Conservation (phyloP, 2,329 filamentous ascomycete genomes). For the Fonsecaea pugnacius region DNA sequence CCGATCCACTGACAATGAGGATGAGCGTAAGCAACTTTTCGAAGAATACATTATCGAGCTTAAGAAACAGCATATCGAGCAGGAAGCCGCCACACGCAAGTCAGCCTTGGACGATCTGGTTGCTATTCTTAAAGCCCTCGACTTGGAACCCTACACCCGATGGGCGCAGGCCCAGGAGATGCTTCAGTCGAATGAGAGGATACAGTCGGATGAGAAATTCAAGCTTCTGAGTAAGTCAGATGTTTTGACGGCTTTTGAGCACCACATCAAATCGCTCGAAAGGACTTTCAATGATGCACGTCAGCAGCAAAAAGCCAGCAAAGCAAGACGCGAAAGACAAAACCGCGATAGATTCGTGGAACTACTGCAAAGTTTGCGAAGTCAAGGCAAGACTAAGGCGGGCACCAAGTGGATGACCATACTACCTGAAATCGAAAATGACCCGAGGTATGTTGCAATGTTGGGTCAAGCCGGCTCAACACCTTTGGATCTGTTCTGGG, state of each 20-base stretch:
- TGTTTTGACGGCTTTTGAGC: slow-evolving; percentile 89
- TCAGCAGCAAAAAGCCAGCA: slow-evolving; percentile 82
- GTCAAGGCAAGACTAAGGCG: slow-evolving; percentile 80
- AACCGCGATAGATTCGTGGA: slow-evolving; percentile 79
- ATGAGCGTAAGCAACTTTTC: slow-evolving; percentile 85
- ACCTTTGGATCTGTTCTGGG: slow-evolving; percentile 93
- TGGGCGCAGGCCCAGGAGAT: slow-evolving; percentile 89
- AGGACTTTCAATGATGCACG: slow-evolving; percentile 87
- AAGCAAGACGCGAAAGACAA: slow-evolving; percentile 80
- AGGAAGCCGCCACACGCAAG: slow-evolving; percentile 72
- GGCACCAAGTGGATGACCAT: slow-evolving; percentile 89
- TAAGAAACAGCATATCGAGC: slow-evolving; percentile 77
- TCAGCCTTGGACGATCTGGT: slow-evolving; percentile 83
- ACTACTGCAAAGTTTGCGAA: slow-evolving; percentile 74
- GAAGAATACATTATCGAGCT: slow-evolving; percentile 89
- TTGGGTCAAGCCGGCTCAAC: slow-evolving; percentile 82
- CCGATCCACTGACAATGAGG: slow-evolving; percentile 83
- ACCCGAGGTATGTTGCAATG: slow-evolving; percentile 81
- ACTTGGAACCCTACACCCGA: slow-evolving; percentile 89
- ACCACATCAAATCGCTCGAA: slow-evolving; percentile 90
- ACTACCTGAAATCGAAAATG: slow-evolving; percentile 72
- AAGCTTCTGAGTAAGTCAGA: slow-evolving; percentile 84
- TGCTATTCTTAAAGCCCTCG: slow-evolving; percentile 74
- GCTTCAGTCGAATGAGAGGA: slow-evolving; percentile 76
- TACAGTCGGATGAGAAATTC: slow-evolving; percentile 83